Conservation (phyloP, 1,139 yeast species). For the Meyerozyma elateridarum region DNA sequence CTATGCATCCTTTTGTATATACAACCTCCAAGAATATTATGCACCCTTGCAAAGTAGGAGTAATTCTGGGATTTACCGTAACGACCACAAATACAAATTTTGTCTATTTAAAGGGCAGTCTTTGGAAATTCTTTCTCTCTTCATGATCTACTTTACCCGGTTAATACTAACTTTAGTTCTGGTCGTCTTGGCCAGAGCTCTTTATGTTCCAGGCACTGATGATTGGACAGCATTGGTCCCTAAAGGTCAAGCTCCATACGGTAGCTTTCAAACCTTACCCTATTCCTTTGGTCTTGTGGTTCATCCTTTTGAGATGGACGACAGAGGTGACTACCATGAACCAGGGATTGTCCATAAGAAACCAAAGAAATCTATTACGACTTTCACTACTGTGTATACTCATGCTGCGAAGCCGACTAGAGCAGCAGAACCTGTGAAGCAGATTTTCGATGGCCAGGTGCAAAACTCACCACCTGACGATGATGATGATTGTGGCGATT, state of each 20-base stretch:
- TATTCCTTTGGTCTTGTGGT: slow-evolving; percentile 34
- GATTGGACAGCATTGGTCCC: slow-evolving; percentile 35
- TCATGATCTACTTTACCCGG: no score
- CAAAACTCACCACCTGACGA: slow-evolving; percentile 13
- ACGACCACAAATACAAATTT: no score
- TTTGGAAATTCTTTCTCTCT: no score
- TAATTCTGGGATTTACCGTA: no score
- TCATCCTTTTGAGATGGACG: slow-evolving; percentile 19
- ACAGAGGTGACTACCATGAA: slow-evolving; percentile 14
- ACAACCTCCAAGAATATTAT: no score
- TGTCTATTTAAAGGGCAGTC: no score
- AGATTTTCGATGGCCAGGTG: slow-evolving; percentile 30
- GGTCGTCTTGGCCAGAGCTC: no score
- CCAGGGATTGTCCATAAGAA: no score
- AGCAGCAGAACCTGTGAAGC: slow-evolving; percentile 20
- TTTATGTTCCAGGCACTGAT: slow-evolving; percentile 5
- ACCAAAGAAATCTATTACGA: slow-evolving; percentile 8
- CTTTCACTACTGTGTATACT: slow-evolving; percentile 17
- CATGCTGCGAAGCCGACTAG: slow-evolving; percentile 23
- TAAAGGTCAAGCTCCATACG: slow-evolving; percentile 13
- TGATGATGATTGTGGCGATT: background rate
- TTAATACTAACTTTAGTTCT: no score
- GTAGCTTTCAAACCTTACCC: slow-evolving; percentile 23
- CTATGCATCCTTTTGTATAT: no score
- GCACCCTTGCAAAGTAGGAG: no score